Evolutionary conservation across 768 basidiomycete species (phyloP).

Genomic region (Saitozyma sp.): DNA sequence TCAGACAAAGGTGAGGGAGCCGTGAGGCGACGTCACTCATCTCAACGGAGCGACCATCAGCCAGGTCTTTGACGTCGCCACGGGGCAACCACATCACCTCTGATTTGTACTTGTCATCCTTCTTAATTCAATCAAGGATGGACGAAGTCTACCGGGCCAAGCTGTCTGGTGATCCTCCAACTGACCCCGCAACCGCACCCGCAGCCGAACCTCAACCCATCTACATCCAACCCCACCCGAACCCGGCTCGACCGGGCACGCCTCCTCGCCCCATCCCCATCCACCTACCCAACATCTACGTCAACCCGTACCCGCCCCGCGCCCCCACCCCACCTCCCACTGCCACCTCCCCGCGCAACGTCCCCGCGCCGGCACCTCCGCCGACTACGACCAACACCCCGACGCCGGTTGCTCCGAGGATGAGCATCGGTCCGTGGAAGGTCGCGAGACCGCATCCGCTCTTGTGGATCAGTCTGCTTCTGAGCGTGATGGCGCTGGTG

Average conservation of each 20-base stretch:
- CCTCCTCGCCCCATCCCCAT: constrained; percentile 23
- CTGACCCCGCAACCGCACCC: constrained; percentile 11
- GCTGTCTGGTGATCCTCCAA: constrained; percentile 23
- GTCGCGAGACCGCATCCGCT: constrained; percentile 35
- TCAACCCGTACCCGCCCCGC: constrained; percentile 26
- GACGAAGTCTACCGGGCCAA: constrained; percentile 33
- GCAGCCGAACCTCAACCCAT: constrained; percentile 7
- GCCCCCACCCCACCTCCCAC: constrained; percentile 4
- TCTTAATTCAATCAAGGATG: constrained; percentile 3
- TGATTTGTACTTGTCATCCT: too few species aligned
- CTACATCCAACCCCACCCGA: constrained; percentile 17
- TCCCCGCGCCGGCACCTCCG: background rate
- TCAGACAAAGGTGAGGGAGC: too few species aligned
- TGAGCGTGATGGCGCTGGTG: constrained; percentile 35
- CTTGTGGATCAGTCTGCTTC: constrained; percentile 33
- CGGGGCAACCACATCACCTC: too few species aligned
- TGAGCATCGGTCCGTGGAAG: constrained; percentile 19
- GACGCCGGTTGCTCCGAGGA: background rate
- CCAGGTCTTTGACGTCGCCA: too few species aligned
- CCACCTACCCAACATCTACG: constrained; percentile 36
- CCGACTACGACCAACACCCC: background rate
- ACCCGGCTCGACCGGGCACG: constrained; percentile 1
- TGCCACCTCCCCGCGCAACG: background rate
- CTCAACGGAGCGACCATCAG: too few species aligned
- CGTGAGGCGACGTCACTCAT: too few species aligned